These are phyloP conservation scores for Starmerella khaoyaiensis DNA, from an alignment of 805 yeast species.

Conservation along the genomic window DNA sequence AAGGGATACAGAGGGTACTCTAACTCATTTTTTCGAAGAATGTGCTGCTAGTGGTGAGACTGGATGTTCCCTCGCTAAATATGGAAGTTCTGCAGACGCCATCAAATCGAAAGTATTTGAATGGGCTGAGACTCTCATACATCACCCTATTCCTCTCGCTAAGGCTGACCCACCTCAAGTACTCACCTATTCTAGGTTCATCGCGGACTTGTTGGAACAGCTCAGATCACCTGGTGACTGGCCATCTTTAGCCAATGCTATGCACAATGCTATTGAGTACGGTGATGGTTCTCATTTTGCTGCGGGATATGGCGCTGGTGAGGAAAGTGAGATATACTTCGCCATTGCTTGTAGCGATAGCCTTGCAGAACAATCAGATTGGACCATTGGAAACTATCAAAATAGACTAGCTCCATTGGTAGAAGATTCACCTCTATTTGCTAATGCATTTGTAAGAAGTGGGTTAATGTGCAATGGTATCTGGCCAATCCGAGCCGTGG, in stretches of 20 bases:
- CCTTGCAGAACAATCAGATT: too few species aligned
- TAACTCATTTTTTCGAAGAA: conserved; percentile 10
- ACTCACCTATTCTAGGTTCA: conserved; percentile 11
- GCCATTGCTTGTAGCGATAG: conserved; percentile 11
- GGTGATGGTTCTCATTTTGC: background rate
- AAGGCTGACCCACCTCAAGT: conserved; percentile 11
- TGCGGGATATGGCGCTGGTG: background rate
- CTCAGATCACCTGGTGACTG: conserved; percentile 16
- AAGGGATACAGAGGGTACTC: conserved; percentile 15
- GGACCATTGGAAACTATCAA: conserved; percentile 6
- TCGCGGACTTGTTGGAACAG: conserved; percentile 7
- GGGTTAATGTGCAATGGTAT: conserved; percentile 6
- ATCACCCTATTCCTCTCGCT: conserved; percentile 4
- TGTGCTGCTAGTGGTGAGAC: conserved; percentile 6
- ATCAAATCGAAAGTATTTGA: conserved; percentile 4
- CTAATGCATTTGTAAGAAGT: conserved; percentile 1
- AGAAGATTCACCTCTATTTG: conserved; percentile 7
- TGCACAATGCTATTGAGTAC: conserved; percentile 11
- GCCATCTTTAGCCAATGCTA: conserved; percentile 13
- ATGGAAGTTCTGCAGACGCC: background rate
- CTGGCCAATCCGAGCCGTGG: conserved; percentile 11
- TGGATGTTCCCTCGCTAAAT: conserved; percentile 1
- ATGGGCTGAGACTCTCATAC: conserved; percentile 6
- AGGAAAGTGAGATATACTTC: conserved; percentile 4
- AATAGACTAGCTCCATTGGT: conserved; percentile 3